These are phyloP conservation scores for Amanita polypyramis DNA, from an alignment of 768 basidiomycete species.

Conservation along the genomic window DNA sequence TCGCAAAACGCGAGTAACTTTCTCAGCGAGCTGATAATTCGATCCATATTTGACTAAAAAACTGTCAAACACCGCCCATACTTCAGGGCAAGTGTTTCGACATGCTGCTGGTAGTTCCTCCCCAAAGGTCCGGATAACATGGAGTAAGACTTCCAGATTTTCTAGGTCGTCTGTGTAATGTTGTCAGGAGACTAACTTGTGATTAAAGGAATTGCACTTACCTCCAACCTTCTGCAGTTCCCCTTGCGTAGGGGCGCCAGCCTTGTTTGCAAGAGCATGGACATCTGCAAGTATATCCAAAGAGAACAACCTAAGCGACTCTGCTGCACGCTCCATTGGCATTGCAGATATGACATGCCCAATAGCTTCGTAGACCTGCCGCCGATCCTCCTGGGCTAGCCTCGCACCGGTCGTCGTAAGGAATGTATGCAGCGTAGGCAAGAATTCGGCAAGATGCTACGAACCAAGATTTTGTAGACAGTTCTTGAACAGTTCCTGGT, in stretches of 20 bases:
- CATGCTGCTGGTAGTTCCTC: slow-evolving; percentile 77
- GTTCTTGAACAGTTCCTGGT: neutral
- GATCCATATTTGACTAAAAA: slow-evolving; percentile 74
- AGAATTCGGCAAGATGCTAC: slow-evolving; percentile 84
- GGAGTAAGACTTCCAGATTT: slow-evolving; percentile 87
- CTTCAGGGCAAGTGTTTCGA: slow-evolving; percentile 64
- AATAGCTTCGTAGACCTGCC: slow-evolving; percentile 93
- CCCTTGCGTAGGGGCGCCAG: slow-evolving; percentile 49
- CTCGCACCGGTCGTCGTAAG: slow-evolving; percentile 69
- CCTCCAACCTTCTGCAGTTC: slow-evolving; percentile 60
- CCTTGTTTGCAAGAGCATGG: slow-evolving; percentile 49
- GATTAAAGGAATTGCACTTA: slow-evolving; percentile 29
- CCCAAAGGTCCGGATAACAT: slow-evolving; percentile 71
- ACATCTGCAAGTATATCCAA: slow-evolving; percentile 74
- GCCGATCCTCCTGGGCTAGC: slow-evolving; percentile 76
- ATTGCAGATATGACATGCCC: slow-evolving; percentile 92
- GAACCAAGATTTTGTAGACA: neutral
- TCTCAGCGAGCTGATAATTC: slow-evolving; percentile 70
- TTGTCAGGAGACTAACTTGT: neutral
- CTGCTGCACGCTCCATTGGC: slow-evolving; percentile 81
- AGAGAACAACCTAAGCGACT: slow-evolving; percentile 79
- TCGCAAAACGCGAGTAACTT: slow-evolving; percentile 74
- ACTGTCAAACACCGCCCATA: slow-evolving; percentile 75
- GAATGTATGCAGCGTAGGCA: slow-evolving; percentile 88
- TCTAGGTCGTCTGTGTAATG: slow-evolving; percentile 64